Conservation (phyloP, 2,329 filamentous ascomycete genomes). For the Diaporthe citrichinensis region DNA sequence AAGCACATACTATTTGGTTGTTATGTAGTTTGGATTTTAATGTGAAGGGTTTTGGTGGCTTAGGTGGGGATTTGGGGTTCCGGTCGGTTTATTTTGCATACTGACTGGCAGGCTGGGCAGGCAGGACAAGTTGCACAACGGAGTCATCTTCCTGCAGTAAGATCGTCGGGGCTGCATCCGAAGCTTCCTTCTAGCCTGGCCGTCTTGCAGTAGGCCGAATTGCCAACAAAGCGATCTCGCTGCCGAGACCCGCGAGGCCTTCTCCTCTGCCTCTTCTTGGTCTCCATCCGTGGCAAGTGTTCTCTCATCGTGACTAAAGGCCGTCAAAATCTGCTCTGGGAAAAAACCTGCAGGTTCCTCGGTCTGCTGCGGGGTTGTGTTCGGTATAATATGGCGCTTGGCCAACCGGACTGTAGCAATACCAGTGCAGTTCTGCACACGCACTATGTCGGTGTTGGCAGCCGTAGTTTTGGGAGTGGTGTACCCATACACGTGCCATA, state of each 20-base stretch:
- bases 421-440: constrained; percentile 1
- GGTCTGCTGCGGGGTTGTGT: background rate
- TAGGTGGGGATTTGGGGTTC: too few relatives aligned
- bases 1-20: too few relatives aligned
- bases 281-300: background rate
- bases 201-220: constrained; percentile 3
- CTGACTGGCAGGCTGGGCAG: too few relatives aligned
- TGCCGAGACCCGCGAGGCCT: background rate
- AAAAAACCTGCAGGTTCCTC: background rate
- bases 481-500: background rate
- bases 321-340: background rate
- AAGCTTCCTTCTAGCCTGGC: background rate
- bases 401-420: constrained; percentile 1
- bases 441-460: background rate
- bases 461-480: background rate
- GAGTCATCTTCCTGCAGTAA: constrained; percentile 15
- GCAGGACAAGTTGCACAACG: background rate
- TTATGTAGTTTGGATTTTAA: too few relatives aligned
- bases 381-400: background rate
- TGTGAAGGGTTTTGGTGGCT: too few relatives aligned
- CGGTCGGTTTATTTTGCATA: too few relatives aligned
- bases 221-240: constrained; percentile 7
- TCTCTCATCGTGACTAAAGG: background rate
- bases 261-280: background rate
- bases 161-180: constrained; percentile 29